Base-by-base conservation (phyloP, 176 grass and related monocot species). In the Poa annua region DNA sequence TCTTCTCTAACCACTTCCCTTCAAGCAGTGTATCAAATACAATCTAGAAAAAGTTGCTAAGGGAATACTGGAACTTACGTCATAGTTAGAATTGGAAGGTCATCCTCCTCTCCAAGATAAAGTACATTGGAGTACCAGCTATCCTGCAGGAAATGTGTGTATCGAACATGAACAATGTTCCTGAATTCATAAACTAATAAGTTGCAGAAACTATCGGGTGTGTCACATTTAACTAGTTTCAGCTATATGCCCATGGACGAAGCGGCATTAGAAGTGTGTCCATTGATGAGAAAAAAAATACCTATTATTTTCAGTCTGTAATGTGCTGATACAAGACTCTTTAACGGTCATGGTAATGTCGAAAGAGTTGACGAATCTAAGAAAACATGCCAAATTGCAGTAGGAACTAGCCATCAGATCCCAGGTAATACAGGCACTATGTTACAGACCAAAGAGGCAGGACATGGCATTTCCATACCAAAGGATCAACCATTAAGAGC, bases 111-210 rank as follows among this genome's bases (percentile, higher is more conserved):
- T 38, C 89, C 93, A 45, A 98, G 87, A 90, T 82, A 88, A 81
- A 98, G 62, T 80, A 98, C 87, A 74, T 95, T 98, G 41, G 96
- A 88, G 61, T 95, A 98, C 90, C 91, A 88, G 82, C 88, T 84
- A 89, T 73, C 84, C 96, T 98, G 93, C 84, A 93, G 45, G 66
- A 91, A 75, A 68, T 84, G 41, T 17, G 80, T 62, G 42, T 51
- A 53, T 33, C 22, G 62, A 45, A 67, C 25, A 57, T 62, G 64
- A 59, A 26, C 36, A 76, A 25, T 59, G 54, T 57, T 62, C 55
- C 35, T 70, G 25, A 85, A 53, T 38, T 42, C 34, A 38, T 48
- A 44, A 38, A 63, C 34, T 64, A 19, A 56, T 50, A 61, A 73
- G 36, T 71, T 25, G 78, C 63, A 38, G n/a, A 42, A 80, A 82